Evolutionary conservation across 345 rosid species (phyloP), one percentile per base, ranked within the genome.

Genomic region (Nasturtium officinale): DNA sequence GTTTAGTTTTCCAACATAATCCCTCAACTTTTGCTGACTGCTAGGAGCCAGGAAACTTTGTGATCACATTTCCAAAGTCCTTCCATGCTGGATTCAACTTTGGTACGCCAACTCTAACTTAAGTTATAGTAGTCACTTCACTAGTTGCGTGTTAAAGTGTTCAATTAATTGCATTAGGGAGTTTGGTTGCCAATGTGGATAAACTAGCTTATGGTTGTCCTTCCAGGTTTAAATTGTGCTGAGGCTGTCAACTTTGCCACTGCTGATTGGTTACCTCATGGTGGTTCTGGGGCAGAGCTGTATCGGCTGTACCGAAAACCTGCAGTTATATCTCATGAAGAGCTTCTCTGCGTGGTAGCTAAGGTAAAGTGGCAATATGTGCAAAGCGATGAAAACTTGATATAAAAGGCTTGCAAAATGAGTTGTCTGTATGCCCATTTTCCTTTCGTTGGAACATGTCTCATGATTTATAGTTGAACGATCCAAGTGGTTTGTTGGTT

Each of bases 201-300:
- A 62, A 37, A 43, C 47, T 48, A 7, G 63, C 30, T 53, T 60
- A 29, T 69, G 40, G 53, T 67, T 67, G 57, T 62, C 47, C 75
- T 71, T 68, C 56, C 86, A 94, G 97, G 98, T 85, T 82, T 94
- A 64, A 94, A 94, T 76, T 94, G 98, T 76, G 98, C 97, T 23
- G 97, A 94, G 85, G 97, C 98, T 37, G 98, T 94, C 71, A 94
- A 94, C 79, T 94, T 94, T 80, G 97, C 98, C 61, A 96, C 98
- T 62, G 95, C 96, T 79, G 98, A 94, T 72, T 94, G 98, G 98
- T 81, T 94, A 75, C 98, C 98, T 37, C 87, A 90, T 81, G 98
- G 98, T 73, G 91, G 96, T 28, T 83, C 75, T 76, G 87, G 92
- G 54, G 88, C 95, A 7, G 87, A 89, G 80, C 86, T 88, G 42